These are phyloP conservation scores for Camellia lanceoleosa DNA, from an alignment of 148 eudicot species.

Conservation along the genomic window DNA sequence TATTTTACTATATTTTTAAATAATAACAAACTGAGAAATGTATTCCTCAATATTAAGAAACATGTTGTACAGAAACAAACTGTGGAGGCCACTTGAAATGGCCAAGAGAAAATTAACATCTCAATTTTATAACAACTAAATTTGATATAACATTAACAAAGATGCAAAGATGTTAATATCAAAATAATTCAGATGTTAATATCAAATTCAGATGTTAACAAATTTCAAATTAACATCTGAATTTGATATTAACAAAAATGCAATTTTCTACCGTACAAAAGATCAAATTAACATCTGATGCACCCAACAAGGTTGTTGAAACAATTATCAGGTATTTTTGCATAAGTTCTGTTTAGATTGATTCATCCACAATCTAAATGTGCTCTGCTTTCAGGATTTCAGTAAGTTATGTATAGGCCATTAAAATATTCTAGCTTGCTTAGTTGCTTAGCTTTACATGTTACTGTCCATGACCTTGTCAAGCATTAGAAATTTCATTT, in stretches of 20 bases:
- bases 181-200: background rate
- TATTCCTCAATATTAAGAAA: background rate
- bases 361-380: too few species aligned
- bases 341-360: too few species aligned
- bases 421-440: too few species aligned
- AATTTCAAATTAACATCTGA: too few species aligned
- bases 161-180: background rate
- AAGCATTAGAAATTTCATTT: background rate
- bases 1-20: background rate
- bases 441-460: background rate
- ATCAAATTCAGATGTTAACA: background rate
- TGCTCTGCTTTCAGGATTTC: too few species aligned
- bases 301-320: too few species aligned
- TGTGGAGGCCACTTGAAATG: background rate
- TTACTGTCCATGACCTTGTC: background rate
- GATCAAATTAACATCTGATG: too few species aligned
- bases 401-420: too few species aligned
- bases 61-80: background rate
- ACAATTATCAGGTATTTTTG: too few species aligned
- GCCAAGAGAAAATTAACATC: background rate
- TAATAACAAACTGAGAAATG: background rate
- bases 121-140: background rate
- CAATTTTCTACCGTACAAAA: too few species aligned
- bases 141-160: too few species aligned
- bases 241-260: too few species aligned